Base-by-base conservation (phyloP, 1,284 basidiomycete species). In the Tylopilus sp. region DNA sequence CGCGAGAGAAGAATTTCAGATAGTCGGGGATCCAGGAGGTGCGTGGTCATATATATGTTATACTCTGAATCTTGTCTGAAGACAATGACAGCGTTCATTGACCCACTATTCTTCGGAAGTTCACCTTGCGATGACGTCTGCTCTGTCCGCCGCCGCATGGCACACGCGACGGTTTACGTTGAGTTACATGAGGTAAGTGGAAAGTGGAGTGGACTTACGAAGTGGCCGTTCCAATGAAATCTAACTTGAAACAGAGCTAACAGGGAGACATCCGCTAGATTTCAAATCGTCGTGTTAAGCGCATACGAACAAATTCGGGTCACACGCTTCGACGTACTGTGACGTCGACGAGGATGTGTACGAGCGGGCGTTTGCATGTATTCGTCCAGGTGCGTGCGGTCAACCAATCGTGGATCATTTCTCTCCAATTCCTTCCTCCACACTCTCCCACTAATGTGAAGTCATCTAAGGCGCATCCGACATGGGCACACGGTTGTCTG, bases 381-480 rank as follows among this genome's bases (percentile, higher is more conserved):
- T 90, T 64, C 79, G 89, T 38, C 88, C 88, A 60, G 82, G 88
- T 88, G 69, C 67, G 22, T 18, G 41, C 12, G 22, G 44, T n/a
- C 22, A 8, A 47, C 22, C n/a, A 8, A 9, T n/a, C 44, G 9
- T 44, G 6, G 41, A 44, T 44, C 16, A n/a, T 13, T 29, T 29
- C 29, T 29, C 29, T 29, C 29, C 6, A 29, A n/a, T n/a, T n/a
- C 44, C n/a, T 8, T n/a, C 22, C 22, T 19, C 18, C 44, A n/a
- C 22, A 47, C 3, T 44, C 6, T 24, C 39, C 53, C 38, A 22
- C n/a, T 26, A 19, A 47, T n/a, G 8, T n/a, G 8, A 47, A 93
- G 91, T 93, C 33, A 92, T 93, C 47, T 92, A 93, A 77, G 91
- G 91, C 12, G 89, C 88, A 53, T 88, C 88, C 2, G 92, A 93